phyloP scores from a whole-genome alignment of 2,329 filamentous ascomycete genomes.

The Sordariomycetes sp. region DNA sequence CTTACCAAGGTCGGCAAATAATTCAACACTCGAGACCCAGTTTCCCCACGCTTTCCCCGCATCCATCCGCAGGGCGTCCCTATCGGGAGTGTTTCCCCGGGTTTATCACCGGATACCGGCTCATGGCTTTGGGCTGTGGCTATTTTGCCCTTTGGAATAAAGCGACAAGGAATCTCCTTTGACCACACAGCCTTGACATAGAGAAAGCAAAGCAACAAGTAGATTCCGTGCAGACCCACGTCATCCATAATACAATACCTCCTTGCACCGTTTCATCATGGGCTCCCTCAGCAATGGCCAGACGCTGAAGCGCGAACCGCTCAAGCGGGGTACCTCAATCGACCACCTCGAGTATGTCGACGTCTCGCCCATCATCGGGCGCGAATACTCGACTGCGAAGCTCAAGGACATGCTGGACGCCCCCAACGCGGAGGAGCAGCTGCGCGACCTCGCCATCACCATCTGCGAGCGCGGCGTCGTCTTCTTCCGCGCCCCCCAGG shows the following conservation, averaged over 20 bases:
- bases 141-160: neutral
- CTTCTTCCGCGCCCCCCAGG: slow-evolving; percentile 22
- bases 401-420: slow-evolving; percentile 22
- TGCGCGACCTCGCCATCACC: slow-evolving; percentile 43
- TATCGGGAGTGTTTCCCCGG: neutral
- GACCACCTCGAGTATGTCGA: slow-evolving; percentile 34
- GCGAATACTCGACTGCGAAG: slow-evolving; percentile 38
- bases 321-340: slow-evolving; percentile 24
- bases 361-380: slow-evolving; percentile 42
- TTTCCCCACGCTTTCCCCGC: neutral
- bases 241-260: neutral
- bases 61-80: no score
- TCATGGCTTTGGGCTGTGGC: neutral
- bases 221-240: neutral
- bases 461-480: slow-evolving; percentile 27
- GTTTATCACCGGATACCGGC: neutral
- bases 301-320: slow-evolving; percentile 9
- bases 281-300: neutral
- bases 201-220: neutral
- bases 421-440: slow-evolving; percentile 27
- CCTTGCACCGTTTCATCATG: neutral
- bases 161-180: neutral
- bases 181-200: neutral
- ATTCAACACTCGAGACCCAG: no score
- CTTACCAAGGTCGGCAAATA: neutral